Evolutionary conservation across 1,284 basidiomycete genomes (phyloP), one percentile per base, ranked within the genome.

Genomic region (Cryptococcus hybrid): DNA sequence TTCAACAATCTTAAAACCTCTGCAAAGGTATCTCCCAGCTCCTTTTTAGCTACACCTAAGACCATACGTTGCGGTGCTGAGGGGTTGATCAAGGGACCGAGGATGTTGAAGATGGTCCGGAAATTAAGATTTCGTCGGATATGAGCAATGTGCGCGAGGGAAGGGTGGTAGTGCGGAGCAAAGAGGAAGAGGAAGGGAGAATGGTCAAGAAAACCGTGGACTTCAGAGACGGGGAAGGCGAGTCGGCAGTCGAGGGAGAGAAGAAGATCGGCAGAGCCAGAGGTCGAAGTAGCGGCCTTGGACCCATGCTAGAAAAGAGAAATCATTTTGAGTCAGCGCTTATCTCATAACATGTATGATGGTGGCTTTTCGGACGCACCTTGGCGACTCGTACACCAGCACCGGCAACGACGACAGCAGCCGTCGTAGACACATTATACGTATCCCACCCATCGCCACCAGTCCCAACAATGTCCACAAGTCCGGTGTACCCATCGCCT

Each of bases 361-460:
- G 24, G 6, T 24, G 24, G 30, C 30, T 30, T 30, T 30, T 30
- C 30, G 30, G 8, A 63, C 82, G 62, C 70, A 92, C 92, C 83
- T 98, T 98, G 77, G 93, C 87, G 0, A 98, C 91, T 52, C 92
- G 83, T 1, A 91, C 89, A 12, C 95, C 95, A 0, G 93, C 90
- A 12, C 95, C 95, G 15, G 92, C 92, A 30, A 94, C 94, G 15
- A 99, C 91, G 59, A 99, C 85, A 3, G 86, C 93, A 1, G 95
- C 95, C 0, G 92, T 90, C 0, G 95, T 98, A 69, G 92, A 95
- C 47, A 98, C 94, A 75, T 99, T 98, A 83, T 95, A 99, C 0
- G 95, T 89, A 70, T 98, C 92, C 79, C 95, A 87, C 0, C 94
- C 94, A 78, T 98, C 95, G 9, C 95, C 95, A n/a, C 95, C 95